phyloP scores from a whole-genome alignment of 1,284 basidiomycete genomes.

The Apiotrichum laibachii region DNA sequence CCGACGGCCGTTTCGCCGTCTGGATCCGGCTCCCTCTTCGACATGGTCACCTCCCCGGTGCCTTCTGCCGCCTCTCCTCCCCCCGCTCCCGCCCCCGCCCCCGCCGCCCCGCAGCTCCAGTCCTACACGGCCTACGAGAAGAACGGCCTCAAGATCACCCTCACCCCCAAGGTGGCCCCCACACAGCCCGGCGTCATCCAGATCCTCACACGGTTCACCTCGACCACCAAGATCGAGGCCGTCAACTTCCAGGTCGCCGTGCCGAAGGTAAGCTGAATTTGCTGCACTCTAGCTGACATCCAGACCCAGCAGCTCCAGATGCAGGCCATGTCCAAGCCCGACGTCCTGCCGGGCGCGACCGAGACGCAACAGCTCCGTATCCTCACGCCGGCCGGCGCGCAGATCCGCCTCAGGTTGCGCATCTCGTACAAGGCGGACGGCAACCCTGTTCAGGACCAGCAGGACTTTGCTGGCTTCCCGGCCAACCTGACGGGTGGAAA shows the following conservation, averaged over 20 bases:
- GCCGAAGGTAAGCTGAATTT: slow-evolving; percentile 67
- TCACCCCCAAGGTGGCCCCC: slow-evolving; percentile 79
- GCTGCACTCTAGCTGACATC: slow-evolving; percentile 5
- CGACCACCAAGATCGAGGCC: slow-evolving; percentile 60
- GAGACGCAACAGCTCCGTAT: slow-evolving; percentile 97
- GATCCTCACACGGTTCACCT: slow-evolving; percentile 83
- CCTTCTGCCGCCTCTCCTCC: slow-evolving; percentile 2
- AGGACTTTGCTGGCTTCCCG: slow-evolving; percentile 90
- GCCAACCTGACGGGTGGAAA: slow-evolving; percentile 62
- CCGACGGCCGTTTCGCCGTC: slow-evolving; percentile 31
- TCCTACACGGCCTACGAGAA: slow-evolving; percentile 87
- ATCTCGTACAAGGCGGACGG: slow-evolving; percentile 72
- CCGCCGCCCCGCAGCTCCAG: slow-evolving; percentile 58
- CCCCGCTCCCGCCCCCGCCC: slow-evolving; percentile 40
- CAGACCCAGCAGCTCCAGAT: slow-evolving; percentile 97
- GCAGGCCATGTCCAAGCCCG: slow-evolving; percentile 90
- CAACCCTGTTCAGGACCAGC: slow-evolving; percentile 79
- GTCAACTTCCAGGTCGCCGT: slow-evolving; percentile 97
- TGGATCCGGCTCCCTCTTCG: slow-evolving; percentile 35
- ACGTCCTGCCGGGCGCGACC: slow-evolving; percentile 69
- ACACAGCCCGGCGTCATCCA: slow-evolving; percentile 81
- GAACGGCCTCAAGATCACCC: slow-evolving; percentile 81
- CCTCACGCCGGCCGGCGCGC: slow-evolving; percentile 76
- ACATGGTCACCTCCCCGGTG: slow-evolving; percentile 32
- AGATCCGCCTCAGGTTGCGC: slow-evolving; percentile 78